Evolutionary conservation across 2,329 filamentous ascomycete genomes (phyloP).

Genomic region (Cladorrhinum sp.): DNA sequence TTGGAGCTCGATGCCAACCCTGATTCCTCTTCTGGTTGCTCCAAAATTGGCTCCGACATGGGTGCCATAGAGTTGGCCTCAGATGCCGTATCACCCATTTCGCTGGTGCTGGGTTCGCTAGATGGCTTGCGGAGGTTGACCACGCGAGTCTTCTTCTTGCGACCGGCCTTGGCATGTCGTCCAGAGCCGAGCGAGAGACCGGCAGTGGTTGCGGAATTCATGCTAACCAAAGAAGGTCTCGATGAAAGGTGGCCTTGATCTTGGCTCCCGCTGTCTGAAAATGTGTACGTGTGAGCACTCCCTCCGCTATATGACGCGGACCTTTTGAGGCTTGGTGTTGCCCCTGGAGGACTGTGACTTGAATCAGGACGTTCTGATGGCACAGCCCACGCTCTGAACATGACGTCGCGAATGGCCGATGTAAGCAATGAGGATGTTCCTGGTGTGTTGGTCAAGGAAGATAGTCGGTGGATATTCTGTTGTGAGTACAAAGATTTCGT

Average conservation of each 20-base stretch:
- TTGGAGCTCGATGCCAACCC: slow-evolving; percentile 24
- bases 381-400: slow-evolving; percentile 90
- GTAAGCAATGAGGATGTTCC: slow-evolving; percentile 89
- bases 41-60: slow-evolving; percentile 52
- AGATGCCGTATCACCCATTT: slow-evolving; percentile 46
- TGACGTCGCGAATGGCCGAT: slow-evolving; percentile 81
- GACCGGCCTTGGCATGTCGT: slow-evolving; percentile 56
- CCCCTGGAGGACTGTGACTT: slow-evolving; percentile 45
- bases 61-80: slow-evolving; percentile 52
- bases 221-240: slow-evolving; percentile 62
- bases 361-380: slow-evolving; percentile 67
- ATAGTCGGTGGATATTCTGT: slow-evolving; percentile 83
- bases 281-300: slow-evolving; percentile 64
- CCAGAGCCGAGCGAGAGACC: slow-evolving; percentile 63
- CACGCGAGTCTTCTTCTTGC: slow-evolving; percentile 80
- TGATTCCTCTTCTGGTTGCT: slow-evolving; percentile 57
- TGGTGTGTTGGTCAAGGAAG: slow-evolving; percentile 81
- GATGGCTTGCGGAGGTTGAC: slow-evolving; percentile 72
- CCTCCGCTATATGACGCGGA: slow-evolving; percentile 59
- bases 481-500: slow-evolving; percentile 90
- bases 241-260: slow-evolving; percentile 62
- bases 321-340: slow-evolving; percentile 56
- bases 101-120: slow-evolving; percentile 22
- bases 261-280: slow-evolving; percentile 67
- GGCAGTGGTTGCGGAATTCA: slow-evolving; percentile 54